Evolutionary conservation across 352 stramenopile genomes (phyloP), one percentile per base, ranked within the genome.

Genomic region (Pilasporangium apinafurcum): DNA sequence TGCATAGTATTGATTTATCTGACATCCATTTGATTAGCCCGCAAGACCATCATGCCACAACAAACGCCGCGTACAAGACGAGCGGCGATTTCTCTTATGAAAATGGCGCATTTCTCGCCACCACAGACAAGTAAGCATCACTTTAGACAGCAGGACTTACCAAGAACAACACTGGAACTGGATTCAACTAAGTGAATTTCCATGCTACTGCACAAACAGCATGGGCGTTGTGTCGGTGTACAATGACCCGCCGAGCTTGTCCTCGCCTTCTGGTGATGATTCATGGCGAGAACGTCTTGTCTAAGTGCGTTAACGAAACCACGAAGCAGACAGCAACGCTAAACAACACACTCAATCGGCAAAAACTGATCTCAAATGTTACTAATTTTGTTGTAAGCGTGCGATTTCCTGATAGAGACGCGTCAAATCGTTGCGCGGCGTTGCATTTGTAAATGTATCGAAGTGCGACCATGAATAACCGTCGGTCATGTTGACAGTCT

Each of bases 401-500:
- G 66, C 73, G n/a, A 86, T 78, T 16, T 89, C 77, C 59, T 89
- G 77, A 2, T 86, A 53, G 16, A 89, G 51, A 9, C 65, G 56
- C 2, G 62, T 62, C 18, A 86, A 48, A 30, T 64, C 67, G 40
- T 44, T 86, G 18, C 62, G 53, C 16, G 75, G 56, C 27, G 65
- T 48, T 13, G 62, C 36, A 13, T 46, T 77, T 37, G 66, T 62
- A 58, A 86, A 86, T 47, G 60, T 86, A 31, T 90, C 77, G 25
- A 74, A 73, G 48, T 90, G 77, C 41, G 76, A 85, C 77, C 74
- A 90, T n/a, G 77, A 90, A 48, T 90, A 90, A 5, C 66, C 66
- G 29, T 90, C 77, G 1, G 73, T 83, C 46, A 74, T 62, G 9
- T 51, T 62, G 14, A 81, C 42, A 40, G 85, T 70, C 42, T 51